Evolutionary conservation across 1,284 basidiomycete species (phyloP).

Genomic region (Xanthoconium separans): DNA sequence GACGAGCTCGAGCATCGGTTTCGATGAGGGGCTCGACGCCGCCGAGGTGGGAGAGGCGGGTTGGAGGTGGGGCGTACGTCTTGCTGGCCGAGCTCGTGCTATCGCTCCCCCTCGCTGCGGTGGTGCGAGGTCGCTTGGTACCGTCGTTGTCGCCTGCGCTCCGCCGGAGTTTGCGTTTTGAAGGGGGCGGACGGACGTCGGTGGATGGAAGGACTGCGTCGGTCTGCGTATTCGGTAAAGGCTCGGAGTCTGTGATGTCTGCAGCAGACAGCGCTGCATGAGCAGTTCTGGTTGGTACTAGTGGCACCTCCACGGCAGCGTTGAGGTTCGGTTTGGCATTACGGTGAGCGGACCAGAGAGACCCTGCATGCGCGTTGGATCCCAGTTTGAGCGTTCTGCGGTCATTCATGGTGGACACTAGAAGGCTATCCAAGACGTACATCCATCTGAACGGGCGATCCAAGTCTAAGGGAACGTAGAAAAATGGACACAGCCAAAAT

Average conservation of each 20-base stretch:
- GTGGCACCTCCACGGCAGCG: constrained; percentile 29
- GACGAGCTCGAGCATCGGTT: constrained; percentile 92
- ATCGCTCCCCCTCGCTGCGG: constrained; percentile 31
- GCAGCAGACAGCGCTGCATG: constrained; percentile 2
- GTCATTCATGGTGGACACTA: constrained; percentile 6
- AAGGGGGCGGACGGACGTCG: constrained; percentile 25
- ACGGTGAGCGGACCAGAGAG: constrained; percentile 68
- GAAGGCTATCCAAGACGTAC: constrained; percentile 9
- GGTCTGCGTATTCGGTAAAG: constrained; percentile 13
- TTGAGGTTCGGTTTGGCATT: constrained; percentile 68
- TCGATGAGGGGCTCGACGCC: constrained; percentile 86
- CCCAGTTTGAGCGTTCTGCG: constrained; percentile 49
- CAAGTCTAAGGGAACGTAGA: too few relatives aligned
- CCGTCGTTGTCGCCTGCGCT: constrained; percentile 42
- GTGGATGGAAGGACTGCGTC: constrained; percentile 4
- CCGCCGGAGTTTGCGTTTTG: constrained; percentile 62
- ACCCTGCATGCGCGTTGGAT: constrained; percentile 69
- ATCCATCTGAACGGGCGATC: constrained; percentile 12
- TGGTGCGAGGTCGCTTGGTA: constrained; percentile 46
- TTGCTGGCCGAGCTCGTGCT: constrained; percentile 32
- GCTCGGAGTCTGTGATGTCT: constrained; percentile 8
- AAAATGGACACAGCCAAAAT: too few relatives aligned
- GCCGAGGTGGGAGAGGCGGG: constrained; percentile 82
- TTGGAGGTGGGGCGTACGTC: constrained; percentile 64
- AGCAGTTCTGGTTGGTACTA: constrained; percentile 13